These are phyloP conservation scores for Trapa bicornis DNA, from an alignment of 345 rosid genomes.

Conservation along the genomic window DNA sequence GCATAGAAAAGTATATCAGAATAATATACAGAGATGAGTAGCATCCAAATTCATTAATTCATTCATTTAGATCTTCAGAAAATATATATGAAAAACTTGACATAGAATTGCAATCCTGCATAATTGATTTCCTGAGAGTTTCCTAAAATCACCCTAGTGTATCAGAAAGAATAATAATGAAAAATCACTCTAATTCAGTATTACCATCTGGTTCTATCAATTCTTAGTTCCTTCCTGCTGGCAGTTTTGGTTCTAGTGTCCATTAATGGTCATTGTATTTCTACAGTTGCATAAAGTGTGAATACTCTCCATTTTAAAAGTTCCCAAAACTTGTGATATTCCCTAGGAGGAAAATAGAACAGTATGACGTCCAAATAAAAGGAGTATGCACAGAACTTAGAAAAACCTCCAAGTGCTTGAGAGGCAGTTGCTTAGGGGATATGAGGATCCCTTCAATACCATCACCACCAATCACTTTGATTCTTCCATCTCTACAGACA, in stretches of 20 bases:
- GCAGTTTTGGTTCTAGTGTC: background rate
- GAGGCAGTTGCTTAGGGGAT: slow-evolving; percentile 40
- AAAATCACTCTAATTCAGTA: background rate
- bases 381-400: background rate
- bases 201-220: background rate
- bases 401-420: slow-evolving; percentile 43
- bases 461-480: slow-evolving; percentile 59
- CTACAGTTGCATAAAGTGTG: background rate
- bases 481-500: slow-evolving; percentile 48
- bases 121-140: background rate
- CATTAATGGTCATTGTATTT: background rate
- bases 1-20: background rate
- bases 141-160: background rate
- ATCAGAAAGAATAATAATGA: background rate
- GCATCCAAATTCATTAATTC: background rate
- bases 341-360: background rate
- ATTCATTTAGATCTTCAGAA: background rate
- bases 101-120: background rate
- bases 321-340: background rate
- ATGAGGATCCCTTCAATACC: slow-evolving; percentile 50
- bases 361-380: background rate
- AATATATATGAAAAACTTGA: background rate
- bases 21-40: background rate
- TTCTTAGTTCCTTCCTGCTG: background rate
- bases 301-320: background rate